Conservation (phyloP, 1,139 yeast genomes). For the Candida tetrigidarum region DNA sequence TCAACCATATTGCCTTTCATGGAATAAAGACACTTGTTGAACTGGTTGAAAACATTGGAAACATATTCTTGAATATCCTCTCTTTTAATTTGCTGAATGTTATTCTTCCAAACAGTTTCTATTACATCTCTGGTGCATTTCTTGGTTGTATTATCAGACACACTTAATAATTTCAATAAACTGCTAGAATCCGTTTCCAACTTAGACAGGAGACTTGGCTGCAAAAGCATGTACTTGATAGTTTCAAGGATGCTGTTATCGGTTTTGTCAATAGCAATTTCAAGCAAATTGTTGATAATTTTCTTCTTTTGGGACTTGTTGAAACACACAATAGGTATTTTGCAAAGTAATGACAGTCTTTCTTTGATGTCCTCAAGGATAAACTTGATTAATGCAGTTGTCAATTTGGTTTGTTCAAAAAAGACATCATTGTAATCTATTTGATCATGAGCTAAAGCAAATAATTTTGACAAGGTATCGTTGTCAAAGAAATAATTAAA, state of each 20-base stretch:
- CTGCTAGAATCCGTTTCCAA: conserved; percentile 47
- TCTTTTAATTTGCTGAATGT: conserved; percentile 29
- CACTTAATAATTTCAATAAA: conserved; percentile 26
- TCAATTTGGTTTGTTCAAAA: conserved; percentile 49
- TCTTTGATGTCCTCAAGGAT: conserved; percentile 14
- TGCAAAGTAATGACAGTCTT: conserved; percentile 10
- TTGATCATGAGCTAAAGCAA: conserved; percentile 7
- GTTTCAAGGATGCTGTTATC: conserved; percentile 18
- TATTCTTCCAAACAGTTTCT: conserved; percentile 32
- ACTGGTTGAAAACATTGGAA: conserved; percentile 17
- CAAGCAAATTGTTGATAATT: conserved; percentile 37
- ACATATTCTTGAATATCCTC: conserved; percentile 21
- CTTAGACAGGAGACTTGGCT: conserved; percentile 55
- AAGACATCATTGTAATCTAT: conserved; percentile 20
- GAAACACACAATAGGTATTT: conserved; percentile 56
- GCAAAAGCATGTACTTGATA: conserved; percentile 40
- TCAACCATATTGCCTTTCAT: conserved; percentile 9
- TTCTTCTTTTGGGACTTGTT: conserved; percentile 43
- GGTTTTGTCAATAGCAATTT: conserved; percentile 14
- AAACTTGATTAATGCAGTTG: conserved; percentile 28
- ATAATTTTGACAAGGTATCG: conserved; percentile 13
- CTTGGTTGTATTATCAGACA: conserved; percentile 19
- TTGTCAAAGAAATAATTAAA: conserved; percentile 39
- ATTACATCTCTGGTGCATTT: conserved; percentile 23
- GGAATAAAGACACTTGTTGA: conserved; percentile 9